Evolutionary conservation across 2,329 filamentous ascomycete species (phyloP).

Genomic region (Ceratocystiopsis sp.): DNA sequence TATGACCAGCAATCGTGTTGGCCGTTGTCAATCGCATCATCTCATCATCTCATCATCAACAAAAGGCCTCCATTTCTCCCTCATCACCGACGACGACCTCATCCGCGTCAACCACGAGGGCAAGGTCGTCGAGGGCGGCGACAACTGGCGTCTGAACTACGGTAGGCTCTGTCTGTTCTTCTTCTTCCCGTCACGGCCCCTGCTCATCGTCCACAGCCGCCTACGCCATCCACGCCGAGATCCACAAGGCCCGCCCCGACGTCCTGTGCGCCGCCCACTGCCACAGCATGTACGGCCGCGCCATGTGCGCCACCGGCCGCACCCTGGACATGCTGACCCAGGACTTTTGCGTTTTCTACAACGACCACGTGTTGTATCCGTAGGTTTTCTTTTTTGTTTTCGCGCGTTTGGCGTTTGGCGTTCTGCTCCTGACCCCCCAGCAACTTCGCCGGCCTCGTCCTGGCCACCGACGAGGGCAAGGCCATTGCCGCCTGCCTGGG

Average conservation of each 20-base stretch:
- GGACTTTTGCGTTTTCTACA: constrained; percentile 44
- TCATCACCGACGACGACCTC: constrained; percentile 45
- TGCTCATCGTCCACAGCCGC: constrained; percentile 7
- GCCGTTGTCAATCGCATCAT: too few species aligned
- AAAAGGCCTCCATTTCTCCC: constrained; percentile 34
- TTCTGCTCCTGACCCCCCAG: too few species aligned
- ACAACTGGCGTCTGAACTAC: constrained; percentile 15
- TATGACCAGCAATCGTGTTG: too few species aligned
- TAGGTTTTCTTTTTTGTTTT: neutral
- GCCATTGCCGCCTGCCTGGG: constrained; percentile 31
- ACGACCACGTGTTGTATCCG: constrained; percentile 24
- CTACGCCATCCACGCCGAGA: constrained; percentile 20
- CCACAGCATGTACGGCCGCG: constrained; percentile 34
- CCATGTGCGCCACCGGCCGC: constrained; percentile 45
- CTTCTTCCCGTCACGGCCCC: too few species aligned
- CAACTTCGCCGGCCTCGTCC: constrained; percentile 33
- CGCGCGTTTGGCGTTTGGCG: too few species aligned
- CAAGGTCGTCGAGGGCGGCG: constrained; percentile 44
- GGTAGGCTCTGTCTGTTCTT: constrained; percentile 5
- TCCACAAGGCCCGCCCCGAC: constrained; percentile 38
- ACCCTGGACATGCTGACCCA: constrained; percentile 48
- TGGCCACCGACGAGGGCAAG: constrained; percentile 32
- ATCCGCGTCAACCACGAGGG: constrained; percentile 44
- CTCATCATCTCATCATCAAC: too few species aligned
- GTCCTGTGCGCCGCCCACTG: constrained; percentile 36